Conservation (phyloP, 2,329 filamentous ascomycete genomes). For the Colletotrichum noveboracense region DNA sequence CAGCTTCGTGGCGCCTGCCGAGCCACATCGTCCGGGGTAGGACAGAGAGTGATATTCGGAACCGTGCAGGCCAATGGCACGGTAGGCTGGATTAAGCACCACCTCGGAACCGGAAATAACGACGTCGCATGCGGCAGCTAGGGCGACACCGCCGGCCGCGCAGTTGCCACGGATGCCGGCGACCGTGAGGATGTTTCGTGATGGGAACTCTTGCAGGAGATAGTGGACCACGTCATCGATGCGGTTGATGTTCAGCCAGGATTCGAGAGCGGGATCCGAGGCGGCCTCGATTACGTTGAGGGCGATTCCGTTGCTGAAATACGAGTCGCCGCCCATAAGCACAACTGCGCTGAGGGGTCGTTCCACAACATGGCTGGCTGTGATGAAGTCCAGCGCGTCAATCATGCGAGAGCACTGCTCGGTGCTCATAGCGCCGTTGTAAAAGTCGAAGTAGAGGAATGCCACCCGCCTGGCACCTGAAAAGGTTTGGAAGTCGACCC, state of each 20-base stretch:
- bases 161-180: slow-evolving; percentile 45
- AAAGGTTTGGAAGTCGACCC: slow-evolving; percentile 38
- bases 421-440: slow-evolving; percentile 49
- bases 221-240: slow-evolving; percentile 46
- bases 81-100: slow-evolving; percentile 47
- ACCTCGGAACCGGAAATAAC: slow-evolving; percentile 42
- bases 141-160: slow-evolving; percentile 46
- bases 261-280: slow-evolving; percentile 39
- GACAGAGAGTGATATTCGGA: slow-evolving; percentile 46
- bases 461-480: slow-evolving; percentile 31
- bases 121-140: slow-evolving; percentile 40
- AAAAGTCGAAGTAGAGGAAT: slow-evolving; percentile 47
- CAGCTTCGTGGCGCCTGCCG: slow-evolving; percentile 31
- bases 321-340: slow-evolving; percentile 42
- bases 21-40: slow-evolving; percentile 42
- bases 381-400: slow-evolving; percentile 38
- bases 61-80: slow-evolving; percentile 39
- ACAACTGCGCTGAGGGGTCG: slow-evolving; percentile 39
- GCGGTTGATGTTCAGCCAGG: slow-evolving; percentile 49
- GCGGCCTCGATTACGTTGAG: slow-evolving; percentile 48
- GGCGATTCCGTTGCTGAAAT: slow-evolving; percentile 49
- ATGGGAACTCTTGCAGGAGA: slow-evolving; percentile 40
- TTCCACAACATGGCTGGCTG: slow-evolving; percentile 30
- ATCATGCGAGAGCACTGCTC: slow-evolving; percentile 40
- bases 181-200: slow-evolving; percentile 38